Evolutionary conservation across 2,329 filamentous ascomycete genomes (phyloP), one percentile per base, ranked within the genome.

Genomic region (Sporothrix curviconia): DNA sequence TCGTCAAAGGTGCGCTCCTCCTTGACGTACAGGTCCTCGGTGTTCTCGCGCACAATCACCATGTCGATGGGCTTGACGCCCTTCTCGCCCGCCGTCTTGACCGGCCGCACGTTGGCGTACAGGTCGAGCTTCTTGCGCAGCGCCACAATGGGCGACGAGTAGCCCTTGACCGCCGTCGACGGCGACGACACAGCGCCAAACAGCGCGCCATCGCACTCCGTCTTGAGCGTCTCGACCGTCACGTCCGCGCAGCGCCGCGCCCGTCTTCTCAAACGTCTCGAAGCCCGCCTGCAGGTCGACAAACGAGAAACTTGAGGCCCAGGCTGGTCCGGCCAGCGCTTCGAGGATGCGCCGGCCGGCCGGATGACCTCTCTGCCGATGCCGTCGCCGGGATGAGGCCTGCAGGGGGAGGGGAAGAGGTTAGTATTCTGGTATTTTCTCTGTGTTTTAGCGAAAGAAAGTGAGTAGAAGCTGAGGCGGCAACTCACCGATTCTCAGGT

Each of bases 21-120:
- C 78, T 97, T 97, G 66, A 99, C 92, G 74, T 96, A 96, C 40
- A 99, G 82, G 72, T 99, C 94, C 77, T 99, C 94, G 32, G 94
- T 99, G 79, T 99, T 99, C 76, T 99, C 94, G 64, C 94, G 89
- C 56, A 97, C 94, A 67, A 97, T 99, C 68, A 99, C 94, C 72
- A 99, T 87, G 76, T 99, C 94, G 68, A 96, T 91, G 62, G 88
- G 87, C 67, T 79, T 66, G 55, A 83, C 80, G 28, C 83, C 86
- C 62, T 74, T 65, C 56, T 83, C 81, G 34, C 83, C 87, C 61
- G 78, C 83, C 46, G 87, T 88, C 79, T 96, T 96, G 72, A 97
- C 94, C 55, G 92, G 92, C 37, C 94, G 89, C 52, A 99, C 92
- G 71, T 99, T 99, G 76, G 94, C 94, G 75, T 96, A 99, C 58